Evolutionary conservation across 2,329 filamentous ascomycete species (phyloP).

Genomic region (Epicoccum nigrum): DNA sequence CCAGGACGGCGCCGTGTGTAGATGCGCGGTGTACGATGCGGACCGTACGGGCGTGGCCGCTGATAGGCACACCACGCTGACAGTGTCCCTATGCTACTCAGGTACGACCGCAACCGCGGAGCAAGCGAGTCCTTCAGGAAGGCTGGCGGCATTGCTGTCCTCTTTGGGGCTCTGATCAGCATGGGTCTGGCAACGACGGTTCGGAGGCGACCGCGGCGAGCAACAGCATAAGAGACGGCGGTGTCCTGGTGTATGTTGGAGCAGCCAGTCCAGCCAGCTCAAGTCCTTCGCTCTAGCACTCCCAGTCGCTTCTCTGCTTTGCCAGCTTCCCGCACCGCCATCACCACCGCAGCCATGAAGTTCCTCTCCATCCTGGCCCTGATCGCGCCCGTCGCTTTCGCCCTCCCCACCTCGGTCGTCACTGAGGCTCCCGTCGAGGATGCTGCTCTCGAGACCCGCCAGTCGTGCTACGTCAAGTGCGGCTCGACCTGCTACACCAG

Average conservation of each 20-base stretch:
- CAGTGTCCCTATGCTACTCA: not conserved
- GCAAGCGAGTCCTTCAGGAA: constrained; percentile 22
- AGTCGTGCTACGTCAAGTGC: constrained; percentile 58
- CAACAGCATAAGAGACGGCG: constrained; percentile 7
- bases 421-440: constrained; percentile 16
- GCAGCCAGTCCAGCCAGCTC: constrained; percentile 8
- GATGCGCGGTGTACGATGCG: constrained; percentile 6
- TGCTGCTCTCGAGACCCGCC: constrained; percentile 42
- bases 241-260: not conserved
- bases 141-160: constrained; percentile 18
- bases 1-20: not conserved
- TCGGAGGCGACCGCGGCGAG: constrained; percentile 26
- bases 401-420: constrained; percentile 21
- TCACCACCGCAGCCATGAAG: constrained; percentile 21
- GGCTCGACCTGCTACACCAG: constrained; percentile 61
- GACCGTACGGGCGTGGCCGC: not conserved
- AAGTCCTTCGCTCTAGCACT: constrained; percentile 18
- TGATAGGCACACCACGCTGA: constrained; percentile 1
- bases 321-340: not conserved
- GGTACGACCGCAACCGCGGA: constrained; percentile 21
- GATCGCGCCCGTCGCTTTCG: constrained; percentile 26
- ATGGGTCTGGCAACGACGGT: constrained; percentile 8
- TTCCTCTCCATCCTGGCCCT: constrained; percentile 29
- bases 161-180: constrained; percentile 20
- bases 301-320: not conserved